These are phyloP conservation scores for Neurospora tetraspora DNA, from an alignment of 495 filamentous ascomycete genomes.

Conservation along the genomic window DNA sequence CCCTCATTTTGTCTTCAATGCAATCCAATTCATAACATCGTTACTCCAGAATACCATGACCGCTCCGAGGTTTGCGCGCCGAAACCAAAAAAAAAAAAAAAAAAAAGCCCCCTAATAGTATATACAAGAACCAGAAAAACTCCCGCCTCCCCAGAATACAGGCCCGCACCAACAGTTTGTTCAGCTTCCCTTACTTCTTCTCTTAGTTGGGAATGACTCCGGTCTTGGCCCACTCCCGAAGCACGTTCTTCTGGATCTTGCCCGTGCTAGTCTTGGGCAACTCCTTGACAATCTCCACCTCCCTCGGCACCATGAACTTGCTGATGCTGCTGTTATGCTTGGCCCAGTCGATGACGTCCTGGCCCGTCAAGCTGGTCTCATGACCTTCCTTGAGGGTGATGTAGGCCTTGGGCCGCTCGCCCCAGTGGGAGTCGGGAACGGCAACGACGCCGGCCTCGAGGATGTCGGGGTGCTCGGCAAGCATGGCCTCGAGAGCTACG, in stretches of 20 bases:
- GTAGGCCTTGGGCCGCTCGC: conserved; percentile 89
- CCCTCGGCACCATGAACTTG: conserved; percentile 90
- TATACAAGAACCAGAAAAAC: neutral
- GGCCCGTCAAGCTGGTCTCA: conserved; percentile 43
- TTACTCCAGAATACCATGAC: neutral
- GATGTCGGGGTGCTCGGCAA: conserved; percentile 80
- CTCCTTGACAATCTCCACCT: conserved; percentile 81
- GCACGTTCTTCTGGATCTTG: conserved; percentile 90
- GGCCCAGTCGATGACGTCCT: conserved; percentile 80
- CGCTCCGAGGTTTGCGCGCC: neutral
- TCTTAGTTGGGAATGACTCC: conserved; percentile 2
- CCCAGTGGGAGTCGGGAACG: conserved; percentile 87
- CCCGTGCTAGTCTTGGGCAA: conserved; percentile 95
- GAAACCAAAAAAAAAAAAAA: neutral
- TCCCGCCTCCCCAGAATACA: neutral
- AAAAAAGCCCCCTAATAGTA: neutral
- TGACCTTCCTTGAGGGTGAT: conserved; percentile 60
- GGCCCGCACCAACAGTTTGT: neutral
- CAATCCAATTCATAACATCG: neutral
- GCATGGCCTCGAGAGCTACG: conserved; percentile 82
- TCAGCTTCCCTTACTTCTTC: neutral
- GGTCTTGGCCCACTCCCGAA: conserved; percentile 75
- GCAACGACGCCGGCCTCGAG: conserved; percentile 87
- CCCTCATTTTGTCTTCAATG: neutral
- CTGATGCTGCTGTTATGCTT: conserved; percentile 67